Percentiles rank a stretch among this genome's conserved stretches.
Evolutionary conservation across 345 rosid genomes (phyloP).

Genomic region (Combretum micranthum): DNA sequence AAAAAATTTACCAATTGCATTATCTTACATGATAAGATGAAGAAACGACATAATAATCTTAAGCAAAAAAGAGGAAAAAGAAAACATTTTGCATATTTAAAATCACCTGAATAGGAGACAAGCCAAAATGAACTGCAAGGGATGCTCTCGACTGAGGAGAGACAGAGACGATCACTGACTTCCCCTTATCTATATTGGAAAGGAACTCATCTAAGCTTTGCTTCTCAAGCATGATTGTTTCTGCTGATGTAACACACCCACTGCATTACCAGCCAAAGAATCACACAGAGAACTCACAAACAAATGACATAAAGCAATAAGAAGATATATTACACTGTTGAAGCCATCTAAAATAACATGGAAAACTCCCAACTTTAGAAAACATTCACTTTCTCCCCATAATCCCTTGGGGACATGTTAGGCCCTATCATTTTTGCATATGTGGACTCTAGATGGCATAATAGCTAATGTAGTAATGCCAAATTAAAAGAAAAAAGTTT

Average conservation of each 20-base stretch:
- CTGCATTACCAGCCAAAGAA: constrained; percentile 27
- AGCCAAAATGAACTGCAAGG: constrained; percentile 60
- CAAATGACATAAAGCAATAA: not conserved
- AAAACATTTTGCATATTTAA: not conserved
- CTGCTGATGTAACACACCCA: constrained; percentile 94
- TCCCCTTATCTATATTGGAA: constrained; percentile 52
- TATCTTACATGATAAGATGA: no score
- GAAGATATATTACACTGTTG: not conserved
- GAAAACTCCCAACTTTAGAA: no score
- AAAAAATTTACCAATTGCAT: no score
- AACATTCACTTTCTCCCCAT: no score
- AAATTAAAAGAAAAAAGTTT: no score
- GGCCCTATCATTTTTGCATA: no score
- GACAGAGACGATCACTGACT: constrained; percentile 54
- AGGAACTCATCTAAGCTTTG: constrained; percentile 89
- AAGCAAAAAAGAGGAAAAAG: no score
- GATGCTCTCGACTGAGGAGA: constrained; percentile 94
- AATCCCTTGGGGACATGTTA: no score
- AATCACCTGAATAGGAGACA: constrained; percentile 59
- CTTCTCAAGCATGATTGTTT: constrained; percentile 95
- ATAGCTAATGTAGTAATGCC: no score
- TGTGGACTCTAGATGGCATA: no score
- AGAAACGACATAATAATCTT: no score
- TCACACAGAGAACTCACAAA: not conserved
- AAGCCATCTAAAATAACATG: no score